Evolutionary conservation across 2,329 filamentous ascomycete species (phyloP).

Genomic region (Emydomyces testavorans): DNA sequence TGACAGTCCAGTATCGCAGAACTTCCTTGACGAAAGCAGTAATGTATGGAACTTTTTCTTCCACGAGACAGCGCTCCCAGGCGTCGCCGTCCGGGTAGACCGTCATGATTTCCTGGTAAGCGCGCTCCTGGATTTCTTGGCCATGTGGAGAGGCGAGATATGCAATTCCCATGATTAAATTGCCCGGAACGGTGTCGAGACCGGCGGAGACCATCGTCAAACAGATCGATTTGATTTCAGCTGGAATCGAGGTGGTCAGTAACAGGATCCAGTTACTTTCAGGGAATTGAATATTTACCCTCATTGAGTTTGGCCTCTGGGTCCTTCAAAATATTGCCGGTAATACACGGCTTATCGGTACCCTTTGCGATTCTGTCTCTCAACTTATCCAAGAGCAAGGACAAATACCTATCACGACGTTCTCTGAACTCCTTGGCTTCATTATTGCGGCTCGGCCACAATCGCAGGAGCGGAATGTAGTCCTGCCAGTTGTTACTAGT

Average conservation of each 20-base stretch:
- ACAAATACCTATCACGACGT: slow-evolving; percentile 57
- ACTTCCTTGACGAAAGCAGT: slow-evolving; percentile 69
- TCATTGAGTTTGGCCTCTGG: slow-evolving; percentile 58
- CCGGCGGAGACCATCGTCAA: slow-evolving; percentile 73
- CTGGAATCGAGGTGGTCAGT: slow-evolving; percentile 32
- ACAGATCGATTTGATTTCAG: slow-evolving; percentile 68
- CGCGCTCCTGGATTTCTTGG: slow-evolving; percentile 57
- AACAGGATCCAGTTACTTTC: background rate
- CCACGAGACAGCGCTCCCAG: slow-evolving; percentile 60
- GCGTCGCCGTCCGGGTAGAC: slow-evolving; percentile 62
- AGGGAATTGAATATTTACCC: slow-evolving; percentile 32
- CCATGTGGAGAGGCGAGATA: slow-evolving; percentile 59
- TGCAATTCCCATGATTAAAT: slow-evolving; percentile 67
- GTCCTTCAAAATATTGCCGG: slow-evolving; percentile 58
- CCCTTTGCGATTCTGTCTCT: slow-evolving; percentile 51
- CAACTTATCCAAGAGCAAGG: slow-evolving; percentile 47
- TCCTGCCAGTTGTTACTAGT: slow-evolving; percentile 80
- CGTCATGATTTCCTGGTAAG: slow-evolving; percentile 57
- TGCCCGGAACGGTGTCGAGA: slow-evolving; percentile 69
- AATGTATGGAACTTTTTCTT: slow-evolving; percentile 67
- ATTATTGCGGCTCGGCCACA: slow-evolving; percentile 51
- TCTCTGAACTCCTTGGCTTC: slow-evolving; percentile 54
- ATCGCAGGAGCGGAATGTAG: slow-evolving; percentile 62
- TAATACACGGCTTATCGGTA: slow-evolving; percentile 57
- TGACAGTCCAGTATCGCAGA: slow-evolving; percentile 66